Evolutionary conservation across 129 eudicot species (phyloP).

Genomic region (Arctium lappa): DNA sequence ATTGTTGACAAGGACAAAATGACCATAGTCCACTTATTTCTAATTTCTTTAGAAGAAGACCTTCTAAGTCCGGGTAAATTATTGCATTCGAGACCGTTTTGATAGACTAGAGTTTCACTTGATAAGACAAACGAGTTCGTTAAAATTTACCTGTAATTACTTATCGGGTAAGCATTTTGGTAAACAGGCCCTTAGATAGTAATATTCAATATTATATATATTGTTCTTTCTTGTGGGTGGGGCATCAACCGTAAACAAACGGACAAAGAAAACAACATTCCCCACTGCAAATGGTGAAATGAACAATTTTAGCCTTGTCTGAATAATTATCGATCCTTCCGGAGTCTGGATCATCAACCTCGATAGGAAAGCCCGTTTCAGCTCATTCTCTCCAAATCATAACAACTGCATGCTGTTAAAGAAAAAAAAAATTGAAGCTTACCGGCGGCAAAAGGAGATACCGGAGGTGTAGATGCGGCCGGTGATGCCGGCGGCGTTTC

Average conservation of each 20-base stretch:
- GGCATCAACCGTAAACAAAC: background rate
- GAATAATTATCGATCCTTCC: conserved; percentile 16
- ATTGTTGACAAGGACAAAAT: background rate
- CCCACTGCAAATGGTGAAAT: background rate
- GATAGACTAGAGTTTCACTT: too few relatives aligned
- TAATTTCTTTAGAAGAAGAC: background rate
- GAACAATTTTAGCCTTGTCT: background rate
- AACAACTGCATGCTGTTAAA: background rate
- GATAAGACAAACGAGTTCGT: too few relatives aligned
- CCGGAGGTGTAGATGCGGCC: conserved; percentile 78
- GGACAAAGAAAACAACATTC: background rate
- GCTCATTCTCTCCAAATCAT: background rate
- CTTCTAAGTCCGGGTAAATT: background rate
- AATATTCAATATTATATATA: background rate
- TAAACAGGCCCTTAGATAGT: too few relatives aligned
- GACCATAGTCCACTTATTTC: background rate
- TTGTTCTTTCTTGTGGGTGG: background rate
- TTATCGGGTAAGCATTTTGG: too few relatives aligned
- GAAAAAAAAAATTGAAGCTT: conserved; percentile 9
- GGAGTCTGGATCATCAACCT: conserved; percentile 9
- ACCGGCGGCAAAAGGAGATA: conserved; percentile 76
- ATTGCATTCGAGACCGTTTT: too few relatives aligned
- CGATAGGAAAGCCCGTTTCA: conserved; percentile 4
- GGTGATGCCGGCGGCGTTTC: conserved; percentile 80
- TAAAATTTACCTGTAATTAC: too few relatives aligned